Percentiles rank a stretch among this genome's conserved stretches.
Evolutionary conservation across 2,329 filamentous ascomycete genomes (phyloP).

Genomic region (Mariannaea sp.): DNA sequence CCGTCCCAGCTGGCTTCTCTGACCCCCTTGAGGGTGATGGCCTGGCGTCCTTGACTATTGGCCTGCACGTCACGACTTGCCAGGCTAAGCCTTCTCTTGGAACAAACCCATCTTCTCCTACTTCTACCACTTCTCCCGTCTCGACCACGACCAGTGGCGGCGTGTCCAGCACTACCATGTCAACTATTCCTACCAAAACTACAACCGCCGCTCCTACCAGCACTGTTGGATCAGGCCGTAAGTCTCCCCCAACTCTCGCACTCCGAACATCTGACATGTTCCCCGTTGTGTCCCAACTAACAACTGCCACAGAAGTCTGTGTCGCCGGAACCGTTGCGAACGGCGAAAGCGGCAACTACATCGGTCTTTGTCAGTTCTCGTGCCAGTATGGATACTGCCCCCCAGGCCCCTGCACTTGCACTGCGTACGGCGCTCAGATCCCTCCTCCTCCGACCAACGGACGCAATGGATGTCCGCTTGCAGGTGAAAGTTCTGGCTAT

Average conservation of each 20-base stretch:
- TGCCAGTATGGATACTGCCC: constrained; percentile 43
- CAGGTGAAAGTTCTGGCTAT: constrained; percentile 44
- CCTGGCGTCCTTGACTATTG: constrained; percentile 36
- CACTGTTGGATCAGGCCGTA: constrained; percentile 2
- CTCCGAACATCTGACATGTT: too few species aligned
- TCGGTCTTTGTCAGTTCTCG: constrained; percentile 44
- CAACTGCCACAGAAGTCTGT: constrained; percentile 25
- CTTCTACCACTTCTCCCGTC: constrained; percentile 40
- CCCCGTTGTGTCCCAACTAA: background rate
- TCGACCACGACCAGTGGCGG: too few species aligned
- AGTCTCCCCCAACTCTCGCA: too few species aligned
- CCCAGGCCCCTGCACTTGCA: constrained; percentile 42
- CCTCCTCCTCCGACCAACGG: constrained; percentile 36
- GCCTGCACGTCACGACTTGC: constrained; percentile 40
- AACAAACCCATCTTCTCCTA: constrained; percentile 39
- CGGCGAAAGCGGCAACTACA: constrained; percentile 40
- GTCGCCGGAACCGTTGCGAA: constrained; percentile 37
- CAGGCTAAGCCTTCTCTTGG: constrained; percentile 40
- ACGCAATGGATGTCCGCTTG: constrained; percentile 41
- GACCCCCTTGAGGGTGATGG: constrained; percentile 37
- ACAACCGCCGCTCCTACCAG: constrained; percentile 1
- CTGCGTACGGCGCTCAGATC: constrained; percentile 37
- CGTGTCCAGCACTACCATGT: too few species aligned
- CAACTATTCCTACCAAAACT: background rate
- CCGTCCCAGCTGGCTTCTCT: constrained; percentile 45